Conservation (phyloP, 495 filamentous ascomycete species). For the Pseudotulostoma volvatum region DNA sequence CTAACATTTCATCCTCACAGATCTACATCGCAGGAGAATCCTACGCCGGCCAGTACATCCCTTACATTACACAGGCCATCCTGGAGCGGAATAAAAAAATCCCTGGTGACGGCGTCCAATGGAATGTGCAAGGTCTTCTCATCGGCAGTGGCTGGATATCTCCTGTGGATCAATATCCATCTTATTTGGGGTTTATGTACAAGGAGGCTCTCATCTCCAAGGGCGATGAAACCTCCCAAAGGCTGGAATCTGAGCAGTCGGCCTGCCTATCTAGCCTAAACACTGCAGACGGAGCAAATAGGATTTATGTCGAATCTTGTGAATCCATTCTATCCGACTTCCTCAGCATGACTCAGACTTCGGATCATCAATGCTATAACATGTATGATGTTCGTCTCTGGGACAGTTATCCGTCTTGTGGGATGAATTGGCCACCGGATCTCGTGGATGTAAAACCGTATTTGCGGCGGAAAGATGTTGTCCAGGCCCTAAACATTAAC, state of each 20-base stretch:
- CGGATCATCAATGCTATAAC: slow-evolving; percentile 54
- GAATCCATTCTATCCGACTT: slow-evolving; percentile 59
- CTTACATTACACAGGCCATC: slow-evolving; percentile 82
- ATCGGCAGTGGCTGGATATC: slow-evolving; percentile 98
- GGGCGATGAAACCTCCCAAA: slow-evolving; percentile 43
- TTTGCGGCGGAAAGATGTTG: slow-evolving; percentile 66
- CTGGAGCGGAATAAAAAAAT: slow-evolving; percentile 55
- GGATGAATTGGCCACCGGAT: slow-evolving; percentile 94
- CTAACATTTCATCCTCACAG: slow-evolving; percentile 31
- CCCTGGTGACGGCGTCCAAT: slow-evolving; percentile 22
- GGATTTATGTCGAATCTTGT: slow-evolving; percentile 52
- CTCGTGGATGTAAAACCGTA: slow-evolving; percentile 62
- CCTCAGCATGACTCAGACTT: slow-evolving; percentile 38
- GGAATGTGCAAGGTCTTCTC: slow-evolving; percentile 75
- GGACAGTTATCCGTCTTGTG: slow-evolving; percentile 60
- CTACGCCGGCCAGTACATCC: slow-evolving; percentile 93
- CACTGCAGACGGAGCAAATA: slow-evolving; percentile 32
- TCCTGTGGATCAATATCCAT: slow-evolving; percentile 73
- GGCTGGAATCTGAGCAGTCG: slow-evolving; percentile 55
- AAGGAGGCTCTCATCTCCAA: slow-evolving; percentile 52
- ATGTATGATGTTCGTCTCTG: slow-evolving; percentile 86
- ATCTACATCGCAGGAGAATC: slow-evolving; percentile 91
- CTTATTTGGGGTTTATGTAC: slow-evolving; percentile 68
- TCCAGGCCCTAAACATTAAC: slow-evolving; percentile 65
- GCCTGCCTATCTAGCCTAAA: slow-evolving; percentile 42